Base-by-base conservation (phyloP, 2,329 filamentous ascomycete species). In the Blastomyces emzantsi region DNA sequence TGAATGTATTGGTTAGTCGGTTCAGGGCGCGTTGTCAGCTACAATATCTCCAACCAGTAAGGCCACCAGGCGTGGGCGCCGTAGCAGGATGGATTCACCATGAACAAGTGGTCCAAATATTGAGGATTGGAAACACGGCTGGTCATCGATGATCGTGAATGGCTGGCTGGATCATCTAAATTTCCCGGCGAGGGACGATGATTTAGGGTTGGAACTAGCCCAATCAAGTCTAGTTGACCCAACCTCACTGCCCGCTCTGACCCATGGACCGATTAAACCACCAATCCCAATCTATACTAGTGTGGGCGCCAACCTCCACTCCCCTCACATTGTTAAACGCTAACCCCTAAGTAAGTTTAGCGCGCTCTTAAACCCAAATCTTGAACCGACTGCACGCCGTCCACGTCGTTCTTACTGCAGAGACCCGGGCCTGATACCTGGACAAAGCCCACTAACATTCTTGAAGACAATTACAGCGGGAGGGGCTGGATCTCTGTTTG, bases 131-230 rank as follows among this genome's bases (percentile, higher is more conserved):
- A 33, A 60, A 60, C 43, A 13, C 43, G 9, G 25, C 58, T 43
- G 22, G 43, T 7, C 30, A 2, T 6, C 22, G 52, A 17, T 19
- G 52, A 39, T 56, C 52, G 30, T 39, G 30, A 28, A 41, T 57
- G 58, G 58, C 58, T 60, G 58, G 58, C 58, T 47, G 58, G 58
- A 60, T 33, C 25, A 60, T 47, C 58, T 47, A 49, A 59, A 41
- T 36, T 47, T 60, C 43, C 58, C 17, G 25, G 39, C 19, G 45
- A 7, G 17, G 25, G 17, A 49, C 43, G 25, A 33, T 19, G 8
- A 22, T 49, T 60, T 49, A 36, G 25, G 41, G 43, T 60, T 45
- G 39, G 2, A 11, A 15, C 41, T 49, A 60, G 17, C 57, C 43
- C 8, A 19, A 30, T 33, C 5, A 3, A 28, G 3, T 8, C 25